Evolutionary conservation across 257 asterid species (phyloP).

Genomic region (Solanum etuberosum): DNA sequence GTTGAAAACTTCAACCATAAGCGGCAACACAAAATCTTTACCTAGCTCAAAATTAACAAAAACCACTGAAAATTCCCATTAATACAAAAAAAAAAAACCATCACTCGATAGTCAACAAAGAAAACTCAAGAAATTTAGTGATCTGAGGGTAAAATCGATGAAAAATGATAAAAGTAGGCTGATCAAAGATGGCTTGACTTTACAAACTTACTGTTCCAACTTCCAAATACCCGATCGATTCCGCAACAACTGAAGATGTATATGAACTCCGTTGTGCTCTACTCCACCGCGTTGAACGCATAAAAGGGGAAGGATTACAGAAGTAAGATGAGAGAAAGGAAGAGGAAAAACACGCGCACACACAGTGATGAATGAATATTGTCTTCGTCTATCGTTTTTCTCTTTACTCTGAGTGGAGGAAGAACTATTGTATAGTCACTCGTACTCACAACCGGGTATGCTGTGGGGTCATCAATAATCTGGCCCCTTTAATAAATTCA

Average conservation of each 20-base stretch:
- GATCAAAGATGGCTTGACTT: conserved; percentile 37
- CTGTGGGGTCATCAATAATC: not conserved
- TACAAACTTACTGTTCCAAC: not conserved
- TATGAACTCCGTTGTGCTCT: not conserved
- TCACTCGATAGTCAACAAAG: not conserved
- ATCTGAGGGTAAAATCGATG: conserved; percentile 10
- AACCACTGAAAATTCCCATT: not conserved
- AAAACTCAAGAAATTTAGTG: not conserved
- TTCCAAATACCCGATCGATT: not conserved
- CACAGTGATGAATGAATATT: not conserved
- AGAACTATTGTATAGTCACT: not conserved
- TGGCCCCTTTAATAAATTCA: not conserved
- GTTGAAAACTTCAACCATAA: not conserved
- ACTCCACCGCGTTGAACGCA: not conserved
- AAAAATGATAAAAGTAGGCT: conserved; percentile 20
- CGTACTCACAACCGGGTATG: not conserved
- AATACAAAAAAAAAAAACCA: not conserved
- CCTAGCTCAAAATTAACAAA: not conserved
- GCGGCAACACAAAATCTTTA: not conserved
- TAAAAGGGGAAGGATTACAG: not conserved
- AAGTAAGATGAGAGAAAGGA: not conserved
- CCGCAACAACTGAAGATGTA: not conserved
- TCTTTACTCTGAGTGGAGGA: not conserved
- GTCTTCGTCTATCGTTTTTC: not conserved
- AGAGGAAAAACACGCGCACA: not conserved